Percentiles rank a stretch among this genome's conserved stretches.
Conservation (phyloP, 2,329 filamentous ascomycete genomes). For the Aspergillus sp. region DNA sequence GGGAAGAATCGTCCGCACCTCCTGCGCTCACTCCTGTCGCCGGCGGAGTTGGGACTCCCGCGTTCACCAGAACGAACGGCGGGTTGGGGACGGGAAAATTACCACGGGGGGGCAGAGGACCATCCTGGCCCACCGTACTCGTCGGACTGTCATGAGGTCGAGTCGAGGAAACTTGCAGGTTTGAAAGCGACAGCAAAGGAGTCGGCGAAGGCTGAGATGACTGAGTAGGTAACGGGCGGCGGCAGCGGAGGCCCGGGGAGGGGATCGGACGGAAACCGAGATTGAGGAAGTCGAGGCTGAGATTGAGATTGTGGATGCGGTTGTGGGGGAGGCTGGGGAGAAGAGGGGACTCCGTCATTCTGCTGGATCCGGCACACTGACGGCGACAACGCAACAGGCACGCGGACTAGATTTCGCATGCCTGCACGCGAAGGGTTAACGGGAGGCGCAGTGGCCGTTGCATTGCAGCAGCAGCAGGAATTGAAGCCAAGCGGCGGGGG, state of each 20-base stretch:
- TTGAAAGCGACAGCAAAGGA: no score
- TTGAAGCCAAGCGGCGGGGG: background rate
- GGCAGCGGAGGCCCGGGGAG: no score
- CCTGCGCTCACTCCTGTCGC: background rate
- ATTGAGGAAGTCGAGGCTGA: no score
- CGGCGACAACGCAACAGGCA: conserved; percentile 2
- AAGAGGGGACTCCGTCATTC: conserved; percentile 6
- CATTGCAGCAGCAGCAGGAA: background rate
- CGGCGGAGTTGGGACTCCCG: no score
- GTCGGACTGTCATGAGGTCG: no score
- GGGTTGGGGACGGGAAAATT: background rate
- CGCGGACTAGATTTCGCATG: conserved; percentile 14
- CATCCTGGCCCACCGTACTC: background rate
- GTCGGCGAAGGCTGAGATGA: no score
- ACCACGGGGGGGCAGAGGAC: background rate
- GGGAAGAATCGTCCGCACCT: background rate
- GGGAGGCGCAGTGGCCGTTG: background rate
- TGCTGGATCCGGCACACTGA: background rate
- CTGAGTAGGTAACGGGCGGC: no score
- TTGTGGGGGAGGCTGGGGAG: background rate
- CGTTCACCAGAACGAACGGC: background rate
- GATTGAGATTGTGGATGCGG: no score
- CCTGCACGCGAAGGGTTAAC: conserved; percentile 5
- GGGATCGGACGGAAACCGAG: no score
- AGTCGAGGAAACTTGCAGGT: no score